A percentile compares a stretch with the other conserved stretches of the same genome.
Conservation (phyloP, 768 basidiomycete genomes). For the Suillus weaverae region DNA sequence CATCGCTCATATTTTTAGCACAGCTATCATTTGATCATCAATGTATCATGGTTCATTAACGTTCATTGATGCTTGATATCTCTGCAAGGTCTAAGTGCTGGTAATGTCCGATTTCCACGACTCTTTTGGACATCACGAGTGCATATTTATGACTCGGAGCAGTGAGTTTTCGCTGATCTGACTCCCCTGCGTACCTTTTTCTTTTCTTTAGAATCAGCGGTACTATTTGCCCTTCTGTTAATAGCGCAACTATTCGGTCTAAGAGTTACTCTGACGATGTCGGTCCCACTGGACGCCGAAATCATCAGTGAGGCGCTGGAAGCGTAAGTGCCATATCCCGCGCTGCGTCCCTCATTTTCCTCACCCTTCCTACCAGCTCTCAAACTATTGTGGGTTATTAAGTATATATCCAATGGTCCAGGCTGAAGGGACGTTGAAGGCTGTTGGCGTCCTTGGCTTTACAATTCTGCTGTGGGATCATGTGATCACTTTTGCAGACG, state of each 20-base stretch:
- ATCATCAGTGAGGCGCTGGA: neutral
- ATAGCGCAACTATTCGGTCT: neutral
- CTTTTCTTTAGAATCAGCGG: neutral
- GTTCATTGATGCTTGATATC: neutral
- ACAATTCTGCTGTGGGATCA: conserved; percentile 52
- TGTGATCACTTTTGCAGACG: conserved; percentile 37
- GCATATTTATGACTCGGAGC: neutral
- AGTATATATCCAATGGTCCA: neutral
- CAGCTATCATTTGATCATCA: neutral
- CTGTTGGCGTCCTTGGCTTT: conserved; percentile 52
- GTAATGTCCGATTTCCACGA: neutral
- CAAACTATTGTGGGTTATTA: neutral
- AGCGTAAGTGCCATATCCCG: neutral
- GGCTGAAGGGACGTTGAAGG: conserved; percentile 31
- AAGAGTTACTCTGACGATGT: neutral
- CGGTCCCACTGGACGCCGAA: neutral
- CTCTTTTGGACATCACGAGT: neutral
- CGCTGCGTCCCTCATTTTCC: neutral
- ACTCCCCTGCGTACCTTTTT: neutral
- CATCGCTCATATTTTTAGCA: neutral
- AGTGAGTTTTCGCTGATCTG: neutral
- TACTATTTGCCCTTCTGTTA: neutral
- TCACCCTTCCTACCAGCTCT: neutral
- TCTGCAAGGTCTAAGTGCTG: neutral
- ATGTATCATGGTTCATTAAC: neutral